Conservation (phyloP, 2,329 filamentous ascomycete genomes). For the Cercospora zeae-maydis region DNA sequence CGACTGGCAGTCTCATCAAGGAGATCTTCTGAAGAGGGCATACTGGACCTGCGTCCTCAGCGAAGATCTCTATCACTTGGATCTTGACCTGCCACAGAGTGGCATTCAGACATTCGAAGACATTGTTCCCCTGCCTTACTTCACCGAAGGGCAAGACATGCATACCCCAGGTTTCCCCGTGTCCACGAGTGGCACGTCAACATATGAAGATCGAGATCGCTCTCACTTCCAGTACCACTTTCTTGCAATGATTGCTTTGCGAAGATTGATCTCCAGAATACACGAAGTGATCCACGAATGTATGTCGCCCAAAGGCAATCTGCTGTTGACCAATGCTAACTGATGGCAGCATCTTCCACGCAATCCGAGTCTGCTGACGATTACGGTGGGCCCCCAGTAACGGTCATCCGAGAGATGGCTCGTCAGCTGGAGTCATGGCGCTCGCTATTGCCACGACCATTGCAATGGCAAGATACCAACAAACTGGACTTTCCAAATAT, state of each 20-base stretch:
- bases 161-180: not conserved
- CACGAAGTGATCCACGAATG: conserved; percentile 52
- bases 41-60: conserved; percentile 57
- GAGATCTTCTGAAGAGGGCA: conserved; percentile 52
- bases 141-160: conserved; percentile 44
- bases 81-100: conserved; percentile 56
- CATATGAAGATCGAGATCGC: conserved; percentile 34
- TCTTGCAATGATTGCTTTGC: conserved; percentile 57
- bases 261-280: conserved; percentile 52
- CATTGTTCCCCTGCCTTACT: conserved; percentile 54
- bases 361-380: conserved; percentile 34
- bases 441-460: conserved; percentile 50
- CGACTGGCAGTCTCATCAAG: conserved; percentile 47
- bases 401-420: conserved; percentile 51
- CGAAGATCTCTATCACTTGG: conserved; percentile 53
- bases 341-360: conserved; percentile 23
- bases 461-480: conserved; percentile 58
- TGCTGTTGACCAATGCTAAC: conserved; percentile 9
- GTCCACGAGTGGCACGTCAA: conserved; percentile 37
- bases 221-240: conserved; percentile 59
- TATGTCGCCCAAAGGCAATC: conserved; percentile 37
- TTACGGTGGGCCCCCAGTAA: conserved; percentile 40
- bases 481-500: conserved; percentile 43
- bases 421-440: conserved; percentile 58
- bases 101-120: conserved; percentile 54